Evolutionary conservation across 176 grass and related monocot species (phyloP).

Genomic region (Oryza punctata): DNA sequence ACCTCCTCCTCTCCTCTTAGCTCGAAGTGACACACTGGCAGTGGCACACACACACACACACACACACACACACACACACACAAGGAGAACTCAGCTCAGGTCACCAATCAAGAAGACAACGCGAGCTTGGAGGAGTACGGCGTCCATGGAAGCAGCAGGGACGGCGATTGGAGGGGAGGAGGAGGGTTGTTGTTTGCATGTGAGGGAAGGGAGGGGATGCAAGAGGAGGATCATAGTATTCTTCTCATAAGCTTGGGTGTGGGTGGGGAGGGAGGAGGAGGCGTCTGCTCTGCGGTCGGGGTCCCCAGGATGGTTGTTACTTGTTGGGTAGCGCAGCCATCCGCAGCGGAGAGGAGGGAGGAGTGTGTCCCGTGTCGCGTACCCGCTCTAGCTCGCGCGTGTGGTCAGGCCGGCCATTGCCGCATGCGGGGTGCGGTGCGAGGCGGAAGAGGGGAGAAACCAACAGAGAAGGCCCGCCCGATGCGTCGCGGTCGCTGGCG

Average conservation of each 20-base stretch:
- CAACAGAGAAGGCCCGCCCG: not conserved
- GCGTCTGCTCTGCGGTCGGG: not conserved
- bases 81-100: not conserved
- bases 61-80: not conserved
- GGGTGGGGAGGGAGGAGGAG: not conserved
- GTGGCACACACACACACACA: too few species aligned
- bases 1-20: not conserved
- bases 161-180: too few species aligned
- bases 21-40: too few species aligned
- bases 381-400: not conserved
- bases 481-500: not conserved
- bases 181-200: conserved; percentile 25
- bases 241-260: not conserved
- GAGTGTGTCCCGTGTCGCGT: not conserved
- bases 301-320: conserved; percentile 45
- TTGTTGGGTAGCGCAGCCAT: conserved; percentile 35
- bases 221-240: conserved; percentile 39
- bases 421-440: not conserved
- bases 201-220: not conserved
- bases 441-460: too few species aligned
- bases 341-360: not conserved
- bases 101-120: not conserved
- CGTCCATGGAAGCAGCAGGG: not conserved
- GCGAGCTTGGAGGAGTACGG: conserved; percentile 7
- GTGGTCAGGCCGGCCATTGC: not conserved